These are phyloP conservation scores for Wallacemonas collosoma DNA, from an alignment of 208 protist genomes.

Conservation along the genomic window DNA sequence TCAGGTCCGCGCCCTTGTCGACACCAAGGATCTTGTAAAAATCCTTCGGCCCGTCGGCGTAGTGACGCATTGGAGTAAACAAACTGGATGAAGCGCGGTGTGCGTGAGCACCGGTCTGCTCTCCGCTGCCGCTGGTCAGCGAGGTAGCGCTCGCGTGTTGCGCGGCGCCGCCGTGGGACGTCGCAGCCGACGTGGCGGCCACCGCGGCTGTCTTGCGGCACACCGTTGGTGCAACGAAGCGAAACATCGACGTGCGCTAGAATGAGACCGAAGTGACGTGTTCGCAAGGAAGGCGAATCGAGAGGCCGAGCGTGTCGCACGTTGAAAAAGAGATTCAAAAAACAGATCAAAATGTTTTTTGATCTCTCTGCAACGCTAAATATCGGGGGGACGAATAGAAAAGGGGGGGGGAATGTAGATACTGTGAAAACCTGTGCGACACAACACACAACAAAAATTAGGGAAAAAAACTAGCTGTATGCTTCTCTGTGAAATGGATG, in stretches of 20 bases:
- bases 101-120: neutral
- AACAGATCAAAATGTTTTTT: too few species aligned
- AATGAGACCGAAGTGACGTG: neutral
- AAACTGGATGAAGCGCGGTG: conserved; percentile 1
- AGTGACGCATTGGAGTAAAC: conserved; percentile 31
- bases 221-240: conserved; percentile 12
- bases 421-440: neutral
- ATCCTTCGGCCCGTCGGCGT: conserved; percentile 72
- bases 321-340: too few species aligned
- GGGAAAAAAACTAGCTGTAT: neutral
- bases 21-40: conserved; percentile 92
- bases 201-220: conserved; percentile 2
- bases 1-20: conserved; percentile 44
- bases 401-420: too few species aligned
- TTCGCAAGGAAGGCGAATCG: too few species aligned
- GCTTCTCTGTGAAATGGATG: neutral
- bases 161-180: neutral
- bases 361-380: too few species aligned
- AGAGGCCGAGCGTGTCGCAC: too few species aligned
- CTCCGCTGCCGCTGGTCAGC: neutral
- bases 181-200: neutral
- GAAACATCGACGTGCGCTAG: neutral
- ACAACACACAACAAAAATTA: neutral
- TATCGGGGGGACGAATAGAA: too few species aligned
- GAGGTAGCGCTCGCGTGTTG: neutral